Conservation (phyloP, 2,329 filamentous ascomycete genomes). For the Colletotrichum somersetense region DNA sequence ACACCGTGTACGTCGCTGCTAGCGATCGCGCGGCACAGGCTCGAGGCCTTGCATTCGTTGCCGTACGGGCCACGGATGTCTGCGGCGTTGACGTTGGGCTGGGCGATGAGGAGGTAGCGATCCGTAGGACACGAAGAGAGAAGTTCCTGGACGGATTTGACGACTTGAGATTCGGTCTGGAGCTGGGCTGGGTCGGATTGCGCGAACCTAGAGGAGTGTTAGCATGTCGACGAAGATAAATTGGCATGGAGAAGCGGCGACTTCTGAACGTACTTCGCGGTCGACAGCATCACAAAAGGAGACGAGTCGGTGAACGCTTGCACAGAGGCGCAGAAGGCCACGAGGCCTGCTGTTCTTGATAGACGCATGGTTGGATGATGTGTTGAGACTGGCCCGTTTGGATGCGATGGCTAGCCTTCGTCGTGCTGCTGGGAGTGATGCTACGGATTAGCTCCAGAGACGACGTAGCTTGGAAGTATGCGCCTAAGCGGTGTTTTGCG, state of each 20-base stretch:
- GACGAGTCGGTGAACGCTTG: conserved; percentile 87
- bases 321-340: conserved; percentile 69
- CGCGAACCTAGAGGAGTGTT: conserved; percentile 49
- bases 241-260: neutral
- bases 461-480: conserved; percentile 27
- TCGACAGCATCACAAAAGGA: conserved; percentile 91
- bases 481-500: conserved; percentile 4
- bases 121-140: conserved; percentile 79
- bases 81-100: conserved; percentile 78
- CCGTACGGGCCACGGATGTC: conserved; percentile 70
- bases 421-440: conserved; percentile 18
- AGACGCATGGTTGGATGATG: conserved; percentile 63
- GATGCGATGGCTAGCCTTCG: conserved; percentile 37
- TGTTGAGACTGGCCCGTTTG: conserved; percentile 24
- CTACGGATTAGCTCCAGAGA: conserved; percentile 20
- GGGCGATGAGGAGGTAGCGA: conserved; percentile 82
- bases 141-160: conserved; percentile 59
- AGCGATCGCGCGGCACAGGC: conserved; percentile 60
- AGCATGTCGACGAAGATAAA: conserved; percentile 25
- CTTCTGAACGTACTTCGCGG: conserved; percentile 73
- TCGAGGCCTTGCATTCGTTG: conserved; percentile 63
- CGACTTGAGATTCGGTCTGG: conserved; percentile 61
- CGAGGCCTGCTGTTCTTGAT: conserved; percentile 62
- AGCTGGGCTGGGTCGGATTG: conserved; percentile 57
- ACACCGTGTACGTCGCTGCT: conserved; percentile 53